A percentile compares a stretch with the other conserved stretches of the same genome.
These are phyloP conservation scores for Suillus ampliporus DNA, from an alignment of 768 basidiomycete species.

Conservation along the genomic window DNA sequence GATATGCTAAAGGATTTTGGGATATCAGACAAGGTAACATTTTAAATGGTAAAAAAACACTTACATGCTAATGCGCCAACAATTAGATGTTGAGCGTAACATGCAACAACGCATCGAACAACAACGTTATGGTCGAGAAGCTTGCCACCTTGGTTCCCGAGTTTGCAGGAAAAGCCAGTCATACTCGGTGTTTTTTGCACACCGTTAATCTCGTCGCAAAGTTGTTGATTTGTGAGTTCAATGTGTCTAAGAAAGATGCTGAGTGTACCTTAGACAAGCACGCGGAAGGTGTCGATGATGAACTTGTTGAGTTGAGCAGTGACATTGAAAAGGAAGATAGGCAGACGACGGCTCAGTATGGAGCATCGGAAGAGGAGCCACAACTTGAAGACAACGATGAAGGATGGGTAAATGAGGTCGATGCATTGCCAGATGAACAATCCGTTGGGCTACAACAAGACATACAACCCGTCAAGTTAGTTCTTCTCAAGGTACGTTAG, in stretches of 20 bases:
- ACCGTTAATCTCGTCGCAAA: conserved; percentile 44
- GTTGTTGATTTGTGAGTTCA: conserved; percentile 38
- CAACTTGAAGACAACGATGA: conserved; percentile 20
- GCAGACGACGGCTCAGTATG: no score
- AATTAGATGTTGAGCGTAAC: conserved; percentile 26
- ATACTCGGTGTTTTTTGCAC: conserved; percentile 15
- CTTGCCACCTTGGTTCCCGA: conserved; percentile 18
- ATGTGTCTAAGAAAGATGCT: conserved; percentile 26
- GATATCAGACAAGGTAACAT: conserved; percentile 34
- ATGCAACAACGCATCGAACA: conserved; percentile 32
- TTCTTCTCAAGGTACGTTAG: conserved; percentile 24
- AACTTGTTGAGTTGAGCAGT: background rate
- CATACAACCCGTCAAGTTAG: conserved; percentile 16
- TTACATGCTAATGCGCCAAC: conserved; percentile 6
- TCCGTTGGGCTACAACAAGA: background rate
- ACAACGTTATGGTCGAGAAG: conserved; percentile 27
- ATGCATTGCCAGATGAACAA: conserved; percentile 15
- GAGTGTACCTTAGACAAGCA: background rate
- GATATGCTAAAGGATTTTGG: conserved; percentile 33
- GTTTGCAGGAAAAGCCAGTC: conserved; percentile 32
- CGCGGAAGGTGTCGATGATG: background rate
- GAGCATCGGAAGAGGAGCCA: background rate
- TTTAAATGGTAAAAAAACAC: background rate
- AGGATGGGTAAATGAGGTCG: conserved; percentile 24
- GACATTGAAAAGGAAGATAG: background rate